A percentile compares a stretch with the other conserved stretches of the same genome.
phyloP scores from a whole-genome alignment of 2,329 filamentous ascomycete genomes.

The Nemania sp. region DNA sequence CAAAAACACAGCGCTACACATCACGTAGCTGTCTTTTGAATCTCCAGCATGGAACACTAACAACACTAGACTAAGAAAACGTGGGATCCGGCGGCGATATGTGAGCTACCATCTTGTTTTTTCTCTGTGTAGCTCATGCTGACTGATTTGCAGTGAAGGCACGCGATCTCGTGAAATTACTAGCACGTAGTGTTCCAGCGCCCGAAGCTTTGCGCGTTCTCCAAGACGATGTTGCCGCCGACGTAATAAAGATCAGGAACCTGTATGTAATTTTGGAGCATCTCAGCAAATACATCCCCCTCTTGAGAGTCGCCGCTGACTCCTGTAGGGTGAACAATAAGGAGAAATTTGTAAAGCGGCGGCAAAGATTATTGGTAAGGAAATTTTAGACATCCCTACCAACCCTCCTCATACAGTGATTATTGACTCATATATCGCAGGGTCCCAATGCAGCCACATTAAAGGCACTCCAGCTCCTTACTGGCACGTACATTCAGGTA shows the following conservation, averaged over 20 bases:
- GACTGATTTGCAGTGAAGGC: constrained; percentile 66
- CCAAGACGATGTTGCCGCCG: constrained; percentile 87
- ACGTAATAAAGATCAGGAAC: constrained; percentile 66
- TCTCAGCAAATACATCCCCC: background rate
- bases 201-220: constrained; percentile 94
- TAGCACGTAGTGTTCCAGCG: constrained; percentile 88
- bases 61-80: constrained; percentile 26
- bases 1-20: background rate
- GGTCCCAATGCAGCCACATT: constrained; percentile 90
- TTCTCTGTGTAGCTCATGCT: constrained; percentile 1
- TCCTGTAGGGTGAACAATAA: constrained; percentile 87
- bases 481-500: constrained; percentile 84
- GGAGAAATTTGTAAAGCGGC: constrained; percentile 91
- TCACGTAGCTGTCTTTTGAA: too few relatives aligned
- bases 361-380: constrained; percentile 76
- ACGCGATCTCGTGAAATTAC: constrained; percentile 89
- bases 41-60: background rate
- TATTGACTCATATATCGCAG: constrained; percentile 14
- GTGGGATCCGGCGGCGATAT: constrained; percentile 81
- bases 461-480: constrained; percentile 83
- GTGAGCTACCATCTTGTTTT: constrained; percentile 5
- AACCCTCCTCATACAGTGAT: background rate
- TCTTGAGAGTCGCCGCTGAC: constrained; percentile 60
- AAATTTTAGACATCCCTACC: background rate
- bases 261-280: constrained; percentile 8